A percentile compares a stretch with the other conserved stretches of the same genome.
These are phyloP conservation scores for Huntiella abstrusa DNA, from an alignment of 2,329 filamentous ascomycete genomes.

Conservation along the genomic window DNA sequence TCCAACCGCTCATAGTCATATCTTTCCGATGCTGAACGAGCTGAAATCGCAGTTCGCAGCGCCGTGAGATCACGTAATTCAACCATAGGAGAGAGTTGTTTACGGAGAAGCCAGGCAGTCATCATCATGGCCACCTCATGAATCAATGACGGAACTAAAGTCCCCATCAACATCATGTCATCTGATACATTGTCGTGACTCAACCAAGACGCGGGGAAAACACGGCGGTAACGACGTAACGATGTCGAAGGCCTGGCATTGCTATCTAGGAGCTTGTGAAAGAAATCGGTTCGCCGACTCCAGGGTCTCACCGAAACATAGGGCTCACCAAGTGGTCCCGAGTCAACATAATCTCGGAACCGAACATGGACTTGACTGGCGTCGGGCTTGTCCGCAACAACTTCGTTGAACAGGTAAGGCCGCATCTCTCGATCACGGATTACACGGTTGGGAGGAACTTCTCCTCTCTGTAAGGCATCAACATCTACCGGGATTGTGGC, in stretches of 20 bases:
- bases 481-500: neutral
- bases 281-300: constrained; percentile 38
- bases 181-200: constrained; percentile 29
- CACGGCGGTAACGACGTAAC: constrained; percentile 23
- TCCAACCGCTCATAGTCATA: constrained; percentile 70
- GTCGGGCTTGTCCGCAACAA: constrained; percentile 26
- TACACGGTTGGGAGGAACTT: constrained; percentile 13
- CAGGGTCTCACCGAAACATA: constrained; percentile 32
- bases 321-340: constrained; percentile 23
- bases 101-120: constrained; percentile 38
- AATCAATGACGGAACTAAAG: constrained; percentile 55
- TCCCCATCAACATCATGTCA: constrained; percentile 28
- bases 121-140: constrained; percentile 48
- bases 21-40: constrained; percentile 38
- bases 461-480: constrained; percentile 15
- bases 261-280: constrained; percentile 23
- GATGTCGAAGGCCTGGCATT: constrained; percentile 15
- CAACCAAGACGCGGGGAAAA: constrained; percentile 29
- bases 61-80: constrained; percentile 33
- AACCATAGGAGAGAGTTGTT: constrained; percentile 21
- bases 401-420: constrained; percentile 25
- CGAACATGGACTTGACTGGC: constrained; percentile 21
- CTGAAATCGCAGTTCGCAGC: constrained; percentile 50
- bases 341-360: constrained; percentile 20
- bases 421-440: constrained; percentile 14